Evolutionary conservation across 2,329 filamentous ascomycete genomes (phyloP).

Genomic region (Amesomyces nigricolor): DNA sequence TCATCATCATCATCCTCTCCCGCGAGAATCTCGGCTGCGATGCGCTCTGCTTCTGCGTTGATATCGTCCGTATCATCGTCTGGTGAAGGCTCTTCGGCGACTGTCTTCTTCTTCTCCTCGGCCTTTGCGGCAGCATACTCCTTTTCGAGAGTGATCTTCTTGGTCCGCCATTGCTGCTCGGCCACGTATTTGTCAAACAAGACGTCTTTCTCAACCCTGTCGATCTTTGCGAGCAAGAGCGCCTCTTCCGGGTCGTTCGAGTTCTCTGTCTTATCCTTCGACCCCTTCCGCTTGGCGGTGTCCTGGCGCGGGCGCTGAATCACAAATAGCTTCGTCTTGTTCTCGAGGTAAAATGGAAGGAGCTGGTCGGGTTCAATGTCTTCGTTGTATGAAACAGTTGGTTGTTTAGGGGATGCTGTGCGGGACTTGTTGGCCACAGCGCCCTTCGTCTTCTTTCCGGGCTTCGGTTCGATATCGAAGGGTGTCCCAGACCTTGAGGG

Average conservation of each 20-base stretch:
- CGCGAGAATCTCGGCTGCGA: slow-evolving; percentile 54
- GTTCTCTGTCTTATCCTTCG: not conserved
- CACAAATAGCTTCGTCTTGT: slow-evolving; percentile 63
- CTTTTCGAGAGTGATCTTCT: slow-evolving; percentile 55
- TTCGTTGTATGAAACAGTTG: slow-evolving; percentile 52
- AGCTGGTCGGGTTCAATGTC: slow-evolving; percentile 72
- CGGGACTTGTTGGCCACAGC: slow-evolving; percentile 29
- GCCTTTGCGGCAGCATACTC: slow-evolving; percentile 48
- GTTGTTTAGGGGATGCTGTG: slow-evolving; percentile 37
- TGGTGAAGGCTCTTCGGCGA: slow-evolving; percentile 23
- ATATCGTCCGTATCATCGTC: slow-evolving; percentile 38
- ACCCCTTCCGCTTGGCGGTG: slow-evolving; percentile 35
- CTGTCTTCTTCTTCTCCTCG: slow-evolving; percentile 31
- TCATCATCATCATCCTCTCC: slow-evolving; percentile 48
- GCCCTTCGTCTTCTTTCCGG: slow-evolving; percentile 32
- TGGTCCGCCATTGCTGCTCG: slow-evolving; percentile 58
- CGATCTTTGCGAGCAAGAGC: slow-evolving; percentile 67
- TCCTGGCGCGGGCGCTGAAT: slow-evolving; percentile 51
- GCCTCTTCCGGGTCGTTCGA: slow-evolving; percentile 46
- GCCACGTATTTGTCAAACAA: slow-evolving; percentile 65
- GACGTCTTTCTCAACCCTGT: slow-evolving; percentile 70
- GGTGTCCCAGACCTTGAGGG: slow-evolving; percentile 50
- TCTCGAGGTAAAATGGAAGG: slow-evolving; percentile 68
- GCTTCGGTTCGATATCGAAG: slow-evolving; percentile 31
- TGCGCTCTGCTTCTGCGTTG: slow-evolving; percentile 51